Base-by-base conservation (phyloP, 75 land plant species). In the Picea sitchensis region DNA sequence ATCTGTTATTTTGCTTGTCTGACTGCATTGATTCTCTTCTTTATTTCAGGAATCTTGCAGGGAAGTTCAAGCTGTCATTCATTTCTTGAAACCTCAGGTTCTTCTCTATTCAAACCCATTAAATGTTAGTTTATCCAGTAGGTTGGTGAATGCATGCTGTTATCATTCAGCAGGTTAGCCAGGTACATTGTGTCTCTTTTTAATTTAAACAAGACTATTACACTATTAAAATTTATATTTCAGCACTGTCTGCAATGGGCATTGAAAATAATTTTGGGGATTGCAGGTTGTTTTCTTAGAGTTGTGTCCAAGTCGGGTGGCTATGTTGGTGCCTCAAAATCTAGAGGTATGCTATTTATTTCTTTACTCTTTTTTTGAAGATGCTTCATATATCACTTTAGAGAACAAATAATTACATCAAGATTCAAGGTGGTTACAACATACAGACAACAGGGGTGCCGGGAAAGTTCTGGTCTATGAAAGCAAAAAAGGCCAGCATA, bases 241-340 rank as follows among this genome's bases (percentile, higher is more conserved):
- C 14, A 41, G 51, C 51, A n/a, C 20, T 57, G 31, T 54, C 23
- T 41, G 62, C 21, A 32, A 65, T 21, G 44, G 31, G 56, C 58
- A 58, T 82, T 17, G 32, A 77, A 54, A 59, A 78, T 56, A 47
- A 44, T 41, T 58, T 58, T 4, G 59, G 77, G 77, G 59, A 41
- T 14, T 81, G 59, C 86, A 96, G 98, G 94, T 86, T 61, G 98
- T 96, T 36, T 96, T 94, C 73, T 83, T 96, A 83, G 98, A 96
- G 83, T 76, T 96, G 63, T 96, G 98, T 79, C n/a, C 90, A 17
- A 87, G 88, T 76, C 89, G 98, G 63, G 86, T 86, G 64, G 83
- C 85, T 36, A 78, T 92, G 56, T 86, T 95, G 69, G 75, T 83
- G 15, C 92, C 86, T 61, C 88, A 83, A 38, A 80, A 85, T 75